Conservation (phyloP, 2,329 filamentous ascomycete species). For the Ophiostoma perfectum region DNA sequence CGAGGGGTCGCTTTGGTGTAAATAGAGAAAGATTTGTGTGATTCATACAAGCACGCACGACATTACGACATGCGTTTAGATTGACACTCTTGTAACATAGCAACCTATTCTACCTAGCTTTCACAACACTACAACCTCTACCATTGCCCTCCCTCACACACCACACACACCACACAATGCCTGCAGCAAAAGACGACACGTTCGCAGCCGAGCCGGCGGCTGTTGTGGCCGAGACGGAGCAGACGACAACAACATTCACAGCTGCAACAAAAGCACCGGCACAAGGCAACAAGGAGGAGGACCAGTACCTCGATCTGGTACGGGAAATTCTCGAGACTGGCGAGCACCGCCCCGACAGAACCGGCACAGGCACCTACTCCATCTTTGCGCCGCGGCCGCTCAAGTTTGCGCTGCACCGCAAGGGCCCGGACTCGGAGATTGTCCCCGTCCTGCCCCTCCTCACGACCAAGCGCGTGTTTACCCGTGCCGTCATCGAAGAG, state of each 20-base stretch:
- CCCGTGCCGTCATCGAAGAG: constrained; percentile 82
- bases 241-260: constrained; percentile 9
- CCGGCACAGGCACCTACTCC: constrained; percentile 86
- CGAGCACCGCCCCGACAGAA: constrained; percentile 87
- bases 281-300: constrained; percentile 56
- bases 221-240: neutral
- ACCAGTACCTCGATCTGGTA: constrained; percentile 89
- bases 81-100: neutral
- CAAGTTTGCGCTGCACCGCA: constrained; percentile 66
- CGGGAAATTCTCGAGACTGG: constrained; percentile 75
- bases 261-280: neutral
- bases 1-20: constrained; percentile 14
- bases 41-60: neutral
- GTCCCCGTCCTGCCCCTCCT: constrained; percentile 79
- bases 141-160: too few relatives aligned
- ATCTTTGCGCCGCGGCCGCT: constrained; percentile 83
- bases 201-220: neutral
- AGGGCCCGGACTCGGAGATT: constrained; percentile 45
- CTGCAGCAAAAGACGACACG: constrained; percentile 18
- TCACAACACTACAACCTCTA: neutral
- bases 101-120: neutral
- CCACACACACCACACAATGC: constrained; percentile 19
- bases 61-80: neutral
- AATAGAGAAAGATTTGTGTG: neutral
- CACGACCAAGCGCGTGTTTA: constrained; percentile 95